Conservation (phyloP, 1,284 basidiomycete species). For the Ganoderma sinense region DNA sequence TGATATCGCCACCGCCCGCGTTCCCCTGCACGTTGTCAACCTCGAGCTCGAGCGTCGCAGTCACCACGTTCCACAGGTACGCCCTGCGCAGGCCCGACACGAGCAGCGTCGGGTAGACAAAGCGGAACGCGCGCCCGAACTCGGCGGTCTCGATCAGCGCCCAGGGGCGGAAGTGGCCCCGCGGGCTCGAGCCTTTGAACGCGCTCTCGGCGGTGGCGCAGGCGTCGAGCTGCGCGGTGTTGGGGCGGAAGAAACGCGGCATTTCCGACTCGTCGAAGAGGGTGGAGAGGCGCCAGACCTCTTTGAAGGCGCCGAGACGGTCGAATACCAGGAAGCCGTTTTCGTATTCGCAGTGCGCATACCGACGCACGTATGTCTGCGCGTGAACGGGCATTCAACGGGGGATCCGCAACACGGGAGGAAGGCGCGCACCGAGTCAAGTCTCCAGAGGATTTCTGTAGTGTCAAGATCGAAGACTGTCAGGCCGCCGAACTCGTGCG, state of each 20-base stretch:
- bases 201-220: conserved; percentile 20
- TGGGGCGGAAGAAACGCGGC: conserved; percentile 38
- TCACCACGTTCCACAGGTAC: conserved; percentile 68
- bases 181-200: conserved; percentile 14
- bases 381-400: not conserved
- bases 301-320: conserved; percentile 59
- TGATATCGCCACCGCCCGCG: conserved; percentile 45
- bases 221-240: conserved; percentile 43
- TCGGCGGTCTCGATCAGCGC: conserved; percentile 57
- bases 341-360: conserved; percentile 79
- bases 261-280: conserved; percentile 36
- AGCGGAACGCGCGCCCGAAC: conserved; percentile 64
- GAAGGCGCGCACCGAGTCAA: conserved; percentile 48
- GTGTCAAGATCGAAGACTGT: conserved; percentile 59
- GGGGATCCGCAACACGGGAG: conserved; percentile 1
- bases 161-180: conserved; percentile 67
- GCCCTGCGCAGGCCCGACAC: conserved; percentile 52
- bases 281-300: conserved; percentile 68
- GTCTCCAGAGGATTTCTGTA: conserved; percentile 60
- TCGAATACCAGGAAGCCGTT: conserved; percentile 77
- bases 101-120: conserved; percentile 71
- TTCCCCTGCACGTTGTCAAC: conserved; percentile 51
- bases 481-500: conserved; percentile 60
- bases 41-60: conserved; percentile 52
- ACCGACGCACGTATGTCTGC: conserved; percentile 59